Percentiles rank a stretch among this genome's conserved stretches.
These are phyloP conservation scores for Mycena metata DNA, from an alignment of 768 basidiomycete genomes.

Conservation along the genomic window DNA sequence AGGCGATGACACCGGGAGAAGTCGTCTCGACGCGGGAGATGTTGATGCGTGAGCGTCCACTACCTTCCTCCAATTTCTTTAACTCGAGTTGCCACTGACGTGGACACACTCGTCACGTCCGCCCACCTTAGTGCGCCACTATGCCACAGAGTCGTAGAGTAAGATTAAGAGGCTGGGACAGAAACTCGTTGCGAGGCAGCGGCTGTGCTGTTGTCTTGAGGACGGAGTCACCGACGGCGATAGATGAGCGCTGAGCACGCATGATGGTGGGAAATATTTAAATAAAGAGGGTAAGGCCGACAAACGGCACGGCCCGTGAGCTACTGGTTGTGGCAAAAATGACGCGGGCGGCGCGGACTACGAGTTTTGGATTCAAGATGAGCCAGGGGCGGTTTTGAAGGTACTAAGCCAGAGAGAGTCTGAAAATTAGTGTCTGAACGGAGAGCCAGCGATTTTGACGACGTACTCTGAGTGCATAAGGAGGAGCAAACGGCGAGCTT, in stretches of 20 bases:
- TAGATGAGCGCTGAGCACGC: conserved; percentile 7
- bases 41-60: conserved; percentile 14
- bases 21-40: conserved; percentile 17
- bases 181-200: conserved; percentile 11
- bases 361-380: too few species aligned
- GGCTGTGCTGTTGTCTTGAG: conserved; percentile 20
- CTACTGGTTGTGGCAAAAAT: too few species aligned
- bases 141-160: conserved; percentile 10
- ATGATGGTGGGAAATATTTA: conserved; percentile 7
- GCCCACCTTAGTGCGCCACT: conserved; percentile 3
- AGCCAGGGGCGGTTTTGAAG: too few species aligned
- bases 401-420: too few species aligned
- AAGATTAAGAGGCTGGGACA: conserved; percentile 12
- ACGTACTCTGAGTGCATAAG: too few species aligned
- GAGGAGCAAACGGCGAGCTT: too few species aligned
- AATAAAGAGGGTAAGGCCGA: background rate
- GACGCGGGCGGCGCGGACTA: too few species aligned
- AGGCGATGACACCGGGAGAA: conserved; percentile 23
- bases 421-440: too few species aligned
- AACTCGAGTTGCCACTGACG: conserved; percentile 5
- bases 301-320: too few species aligned
- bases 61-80: conserved; percentile 12
- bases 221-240: too few species aligned
- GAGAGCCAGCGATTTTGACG: too few species aligned
- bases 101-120: conserved; percentile 2